These are phyloP conservation scores for Aspergillus fumigatiaffinis DNA, from an alignment of 2,329 filamentous ascomycete genomes.

Conservation along the genomic window DNA sequence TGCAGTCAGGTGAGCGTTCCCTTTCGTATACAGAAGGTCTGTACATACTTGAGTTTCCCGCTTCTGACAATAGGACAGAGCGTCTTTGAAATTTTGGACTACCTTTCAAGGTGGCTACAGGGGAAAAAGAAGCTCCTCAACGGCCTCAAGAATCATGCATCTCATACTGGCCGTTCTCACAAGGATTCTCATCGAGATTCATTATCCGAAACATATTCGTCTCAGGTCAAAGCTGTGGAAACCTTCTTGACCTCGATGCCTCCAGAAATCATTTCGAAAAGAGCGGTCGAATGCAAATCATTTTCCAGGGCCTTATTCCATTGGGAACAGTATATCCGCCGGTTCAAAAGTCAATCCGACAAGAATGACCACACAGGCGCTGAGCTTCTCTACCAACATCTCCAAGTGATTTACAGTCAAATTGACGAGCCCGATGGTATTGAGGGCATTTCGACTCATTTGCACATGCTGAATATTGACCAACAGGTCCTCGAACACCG, in stretches of 20 bases:
- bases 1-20: conserved; percentile 71
- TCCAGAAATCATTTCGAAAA: conserved; percentile 68
- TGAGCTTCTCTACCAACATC: conserved; percentile 65
- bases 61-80: conserved; percentile 50
- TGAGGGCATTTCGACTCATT: conserved; percentile 84
- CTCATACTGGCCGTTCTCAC: conserved; percentile 26
- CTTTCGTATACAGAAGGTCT: not conserved
- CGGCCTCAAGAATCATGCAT: conserved; percentile 22
- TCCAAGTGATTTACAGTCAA: conserved; percentile 93
- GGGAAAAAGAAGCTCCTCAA: conserved; percentile 60
- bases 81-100: conserved; percentile 86
- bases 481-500: conserved; percentile 90
- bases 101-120: conserved; percentile 85
- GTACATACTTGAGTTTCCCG: not conserved
- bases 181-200: conserved; percentile 25
- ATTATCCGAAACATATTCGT: conserved; percentile 29
- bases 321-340: conserved; percentile 83
- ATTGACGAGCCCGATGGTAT: conserved; percentile 98
- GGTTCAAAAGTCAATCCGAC: conserved; percentile 43
- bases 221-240: conserved; percentile 62
- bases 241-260: conserved; percentile 66
- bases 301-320: conserved; percentile 91
- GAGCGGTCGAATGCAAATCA: conserved; percentile 90
- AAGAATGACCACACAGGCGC: conserved; percentile 51
- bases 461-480: conserved; percentile 83